These are phyloP conservation scores for Boletus sensibilis DNA, from an alignment of 768 basidiomycete species.

Conservation along the genomic window DNA sequence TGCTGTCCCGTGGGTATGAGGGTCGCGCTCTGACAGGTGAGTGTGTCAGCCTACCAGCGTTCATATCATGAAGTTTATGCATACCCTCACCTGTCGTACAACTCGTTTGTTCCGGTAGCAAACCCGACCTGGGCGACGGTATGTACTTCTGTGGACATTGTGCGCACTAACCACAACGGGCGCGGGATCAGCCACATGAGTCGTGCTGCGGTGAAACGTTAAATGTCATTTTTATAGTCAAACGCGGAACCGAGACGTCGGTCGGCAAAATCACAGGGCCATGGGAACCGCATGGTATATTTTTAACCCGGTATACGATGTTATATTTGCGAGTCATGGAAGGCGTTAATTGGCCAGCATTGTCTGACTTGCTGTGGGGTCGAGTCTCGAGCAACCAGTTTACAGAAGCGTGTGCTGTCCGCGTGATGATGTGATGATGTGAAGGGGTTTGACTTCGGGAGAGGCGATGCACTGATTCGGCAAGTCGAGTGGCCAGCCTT, in stretches of 20 bases:
- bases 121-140: slow-evolving; percentile 71
- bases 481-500: too few relatives aligned
- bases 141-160: slow-evolving; percentile 51
- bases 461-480: too few relatives aligned
- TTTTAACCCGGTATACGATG: not conserved
- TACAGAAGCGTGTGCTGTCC: too few relatives aligned
- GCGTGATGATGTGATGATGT: too few relatives aligned
- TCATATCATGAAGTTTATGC: too few relatives aligned
- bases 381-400: too few relatives aligned
- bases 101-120: slow-evolving; percentile 75
- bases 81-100: slow-evolving; percentile 50
- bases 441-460: too few relatives aligned
- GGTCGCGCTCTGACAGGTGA: slow-evolving; percentile 68
- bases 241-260: slow-evolving; percentile 1
- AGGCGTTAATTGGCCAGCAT: too few relatives aligned
- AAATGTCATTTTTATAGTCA: not conserved
- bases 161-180: not conserved
- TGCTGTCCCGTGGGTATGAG: slow-evolving; percentile 67
- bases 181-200: not conserved
- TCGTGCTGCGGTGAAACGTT: not conserved
- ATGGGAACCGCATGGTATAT: not conserved
- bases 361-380: too few relatives aligned
- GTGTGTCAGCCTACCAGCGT: not conserved
- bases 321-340: too few relatives aligned
- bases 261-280: not conserved